Base-by-base conservation (phyloP, 2,329 filamentous ascomycete genomes). In the Ramularia collo-cygni region DNA sequence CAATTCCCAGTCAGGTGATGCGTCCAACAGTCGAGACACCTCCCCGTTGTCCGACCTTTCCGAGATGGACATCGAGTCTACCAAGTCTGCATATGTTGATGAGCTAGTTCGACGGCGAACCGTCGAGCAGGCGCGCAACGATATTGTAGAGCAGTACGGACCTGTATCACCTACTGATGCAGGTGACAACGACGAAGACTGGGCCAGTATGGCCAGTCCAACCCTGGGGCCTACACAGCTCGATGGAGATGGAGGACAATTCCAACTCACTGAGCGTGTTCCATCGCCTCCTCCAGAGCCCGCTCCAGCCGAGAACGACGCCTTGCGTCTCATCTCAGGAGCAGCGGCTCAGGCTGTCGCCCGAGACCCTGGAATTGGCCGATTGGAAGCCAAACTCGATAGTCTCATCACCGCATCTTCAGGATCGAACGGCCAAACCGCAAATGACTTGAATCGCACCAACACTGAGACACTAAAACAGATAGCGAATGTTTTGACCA, bases 371-470 rank as follows among this genome's bases (percentile, higher is more conserved):
- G 31, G 32, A 3, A 29, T 47, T 24, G 42, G 41, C 18, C 44
- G 44, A 19, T 24, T 47, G 7, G 44, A 47, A 29, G 38, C 44
- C 9, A 47, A 44, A 17, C 43, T 47, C n/a, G 41, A 44, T 14
- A 33, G 35, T 13, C 27, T 46, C 15, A 24, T 43, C n/a, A 33
- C 10, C 4, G 37, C n/a, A n/a, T n/a, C n/a, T 12, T 24, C 38
- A 28, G 28, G 24, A 24, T 28, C 28, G 18, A 35, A 15, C 28
- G 31, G 19, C 27, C 40, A 12, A 19, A 18, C 18, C 9, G 19
- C 28, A 24, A 24, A 40, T 17, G 28, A 38, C 8, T 28, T 44
- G 37, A 21, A 31, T 28, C 28, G 37, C n/a, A 33, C 42, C 12
- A 34, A 27, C 17, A 28, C 41, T 14, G 38, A 37, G 31, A 35